phyloP scores from a whole-genome alignment of 768 basidiomycete species.

The Kwoniella dendrophila region DNA sequence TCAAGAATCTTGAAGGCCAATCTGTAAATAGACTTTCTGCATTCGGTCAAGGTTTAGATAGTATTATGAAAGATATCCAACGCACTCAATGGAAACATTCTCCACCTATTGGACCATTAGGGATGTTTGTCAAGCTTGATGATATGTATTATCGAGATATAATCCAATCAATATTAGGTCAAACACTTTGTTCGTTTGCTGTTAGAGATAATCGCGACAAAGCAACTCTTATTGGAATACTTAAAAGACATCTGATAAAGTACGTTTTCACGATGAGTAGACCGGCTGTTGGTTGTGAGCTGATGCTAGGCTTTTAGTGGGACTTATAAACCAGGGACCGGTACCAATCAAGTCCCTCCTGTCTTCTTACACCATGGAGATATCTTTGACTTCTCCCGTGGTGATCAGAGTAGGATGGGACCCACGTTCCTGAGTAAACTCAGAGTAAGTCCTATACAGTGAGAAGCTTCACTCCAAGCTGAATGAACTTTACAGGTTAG shows the following conservation, averaged over 20 bases:
- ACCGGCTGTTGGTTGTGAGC: constrained; percentile 28
- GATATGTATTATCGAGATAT: constrained; percentile 70
- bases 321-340: constrained; percentile 24
- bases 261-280: background rate
- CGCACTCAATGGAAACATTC: constrained; percentile 37
- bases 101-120: constrained; percentile 66
- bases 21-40: constrained; percentile 31
- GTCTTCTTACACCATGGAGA: constrained; percentile 63
- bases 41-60: constrained; percentile 47
- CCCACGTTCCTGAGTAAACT: constrained; percentile 80
- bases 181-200: constrained; percentile 69
- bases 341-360: constrained; percentile 21
- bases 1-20: constrained; percentile 26
- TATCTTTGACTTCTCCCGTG: constrained; percentile 74
- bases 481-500: background rate
- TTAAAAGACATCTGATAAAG: constrained; percentile 28
- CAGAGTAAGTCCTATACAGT: constrained; percentile 61
- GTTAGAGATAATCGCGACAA: constrained; percentile 73
- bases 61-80: constrained; percentile 48
- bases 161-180: constrained; percentile 67
- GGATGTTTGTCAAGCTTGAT: constrained; percentile 71
- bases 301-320: constrained; percentile 14
- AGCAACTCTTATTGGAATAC: constrained; percentile 63
- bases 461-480: background rate
- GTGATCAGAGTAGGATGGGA: constrained; percentile 68